phyloP scores from a whole-genome alignment of 1,284 basidiomycete species.

The Meripilus lineatus region DNA sequence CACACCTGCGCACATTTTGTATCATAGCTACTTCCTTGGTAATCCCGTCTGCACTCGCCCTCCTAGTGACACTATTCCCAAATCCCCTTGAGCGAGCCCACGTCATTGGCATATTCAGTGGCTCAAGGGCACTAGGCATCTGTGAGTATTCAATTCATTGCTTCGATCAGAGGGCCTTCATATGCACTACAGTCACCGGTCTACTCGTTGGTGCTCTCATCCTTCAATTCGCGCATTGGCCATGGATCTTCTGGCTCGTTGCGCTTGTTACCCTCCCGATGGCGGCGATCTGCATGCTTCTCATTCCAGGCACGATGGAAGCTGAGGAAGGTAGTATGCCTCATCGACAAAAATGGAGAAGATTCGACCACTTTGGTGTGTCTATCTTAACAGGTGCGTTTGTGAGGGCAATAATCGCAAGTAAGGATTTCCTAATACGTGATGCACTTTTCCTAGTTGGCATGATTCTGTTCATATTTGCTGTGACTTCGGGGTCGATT shows the following conservation, averaged over 20 bases:
- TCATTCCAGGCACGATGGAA: slow-evolving; percentile 23
- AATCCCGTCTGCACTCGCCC: slow-evolving; percentile 42
- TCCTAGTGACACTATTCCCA: slow-evolving; percentile 42
- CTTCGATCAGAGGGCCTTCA: background rate
- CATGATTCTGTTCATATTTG: slow-evolving; percentile 42
- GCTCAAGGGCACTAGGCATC: slow-evolving; percentile 39
- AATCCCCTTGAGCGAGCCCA: slow-evolving; percentile 39
- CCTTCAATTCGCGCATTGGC: slow-evolving; percentile 35
- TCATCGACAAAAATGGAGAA: slow-evolving; percentile 22
- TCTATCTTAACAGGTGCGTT: slow-evolving; percentile 34
- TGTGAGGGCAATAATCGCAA: background rate
- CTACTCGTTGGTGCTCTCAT: slow-evolving; percentile 40
- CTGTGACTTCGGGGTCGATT: slow-evolving; percentile 41
- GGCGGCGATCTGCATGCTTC: slow-evolving; percentile 28
- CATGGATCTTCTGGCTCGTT: slow-evolving; percentile 44
- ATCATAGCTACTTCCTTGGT: slow-evolving; percentile 35
- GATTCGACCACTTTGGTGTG: slow-evolving; percentile 37
- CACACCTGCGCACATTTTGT: background rate
- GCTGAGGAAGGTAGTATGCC: slow-evolving; percentile 14
- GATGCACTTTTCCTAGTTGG: slow-evolving; percentile 15
- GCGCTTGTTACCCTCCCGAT: slow-evolving; percentile 34
- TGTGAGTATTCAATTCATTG: slow-evolving; percentile 24
- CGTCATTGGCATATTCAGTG: slow-evolving; percentile 41
- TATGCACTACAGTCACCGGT: slow-evolving; percentile 31
- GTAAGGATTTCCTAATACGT: slow-evolving; percentile 3